These are phyloP conservation scores for Botryotinia calthae DNA, from an alignment of 2,329 filamentous ascomycete genomes.

Conservation along the genomic window DNA sequence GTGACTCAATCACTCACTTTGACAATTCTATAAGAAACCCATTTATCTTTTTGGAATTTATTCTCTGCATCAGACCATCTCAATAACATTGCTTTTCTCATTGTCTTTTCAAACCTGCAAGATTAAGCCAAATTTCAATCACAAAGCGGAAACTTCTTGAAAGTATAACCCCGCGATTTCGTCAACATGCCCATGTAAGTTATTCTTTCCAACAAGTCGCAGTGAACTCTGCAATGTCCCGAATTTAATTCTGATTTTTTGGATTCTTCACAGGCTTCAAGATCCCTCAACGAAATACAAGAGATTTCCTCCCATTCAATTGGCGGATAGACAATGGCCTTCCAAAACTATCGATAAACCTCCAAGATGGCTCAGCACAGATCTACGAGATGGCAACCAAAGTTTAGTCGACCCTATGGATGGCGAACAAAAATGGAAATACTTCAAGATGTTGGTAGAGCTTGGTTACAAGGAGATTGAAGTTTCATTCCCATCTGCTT, in stretches of 20 bases:
- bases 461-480: conserved; percentile 98
- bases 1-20: conserved; percentile 5
- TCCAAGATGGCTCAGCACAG: conserved; percentile 86
- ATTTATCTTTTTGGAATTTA: not conserved
- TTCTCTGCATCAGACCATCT: no score
- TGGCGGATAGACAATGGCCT: conserved; percentile 49
- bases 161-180: conserved; percentile 1
- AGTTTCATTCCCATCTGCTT: conserved; percentile 91
- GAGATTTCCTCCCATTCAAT: conserved; percentile 60
- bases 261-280: conserved; percentile 56
- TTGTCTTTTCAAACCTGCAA: not conserved
- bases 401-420: conserved; percentile 93
- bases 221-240: conserved; percentile 3
- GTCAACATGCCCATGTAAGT: conserved; percentile 31
- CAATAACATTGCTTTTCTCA: not conserved
- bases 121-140: not conserved
- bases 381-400: conserved; percentile 91
- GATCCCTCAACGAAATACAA: conserved; percentile 77
- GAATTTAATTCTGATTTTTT: not conserved
- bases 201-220: not conserved
- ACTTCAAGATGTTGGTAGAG: conserved; percentile 90
- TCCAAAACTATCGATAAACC: conserved; percentile 68
- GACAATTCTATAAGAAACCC: not conserved
- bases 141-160: not conserved
- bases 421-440: conserved; percentile 90